Evolutionary conservation across 2,329 filamentous ascomycete species (phyloP), one percentile per base, ranked within the genome.

Genomic region (Elsinoe fawcettii): DNA sequence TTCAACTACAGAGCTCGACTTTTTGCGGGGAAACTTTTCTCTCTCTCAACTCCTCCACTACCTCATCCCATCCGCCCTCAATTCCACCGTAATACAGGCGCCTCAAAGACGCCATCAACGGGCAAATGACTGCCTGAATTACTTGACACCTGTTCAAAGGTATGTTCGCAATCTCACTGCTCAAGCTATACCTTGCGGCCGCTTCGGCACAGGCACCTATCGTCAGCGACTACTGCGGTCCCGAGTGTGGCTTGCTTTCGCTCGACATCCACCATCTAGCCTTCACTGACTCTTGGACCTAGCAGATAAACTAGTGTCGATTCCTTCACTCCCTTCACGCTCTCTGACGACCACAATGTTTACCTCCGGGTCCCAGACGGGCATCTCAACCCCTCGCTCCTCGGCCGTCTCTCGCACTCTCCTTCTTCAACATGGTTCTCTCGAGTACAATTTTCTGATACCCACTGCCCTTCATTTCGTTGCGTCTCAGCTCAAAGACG

Each of bases 391-490:
- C 66, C 93, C 93, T 66, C 87, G 93, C 76, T 96, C 92, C 58
- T 93, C 88, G 66, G 86, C 90, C 64, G 96, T 92, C 63, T 84
- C 96, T 64, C 88, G 93, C 65, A 92, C 93, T 62, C 84, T 99
- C 70, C 90, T 88, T 67, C 82, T 99, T 69, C 82, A 85, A 64
- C 93, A 99, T 75, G 93, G 95, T 72, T 90, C 89, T 57, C 90
- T 99, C 75, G 93, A 99, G 74, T 90, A 95, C 69, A 92, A 90
- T 56, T 93, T 99, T 73, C 85, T 96, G 69, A 88, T 99, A 70
- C 92, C 93, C 59, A 97, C 93, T 65, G 88, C 85, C 68, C 84
- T 96, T 62, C 93, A 99, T 76, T 99, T 95, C 79, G 91, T 93
- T 74, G 93, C 93, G 66, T 87, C 90, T 60, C 89, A 96, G 77